phyloP scores from a whole-genome alignment of 345 rosid genomes.

The Populus tremula region DNA sequence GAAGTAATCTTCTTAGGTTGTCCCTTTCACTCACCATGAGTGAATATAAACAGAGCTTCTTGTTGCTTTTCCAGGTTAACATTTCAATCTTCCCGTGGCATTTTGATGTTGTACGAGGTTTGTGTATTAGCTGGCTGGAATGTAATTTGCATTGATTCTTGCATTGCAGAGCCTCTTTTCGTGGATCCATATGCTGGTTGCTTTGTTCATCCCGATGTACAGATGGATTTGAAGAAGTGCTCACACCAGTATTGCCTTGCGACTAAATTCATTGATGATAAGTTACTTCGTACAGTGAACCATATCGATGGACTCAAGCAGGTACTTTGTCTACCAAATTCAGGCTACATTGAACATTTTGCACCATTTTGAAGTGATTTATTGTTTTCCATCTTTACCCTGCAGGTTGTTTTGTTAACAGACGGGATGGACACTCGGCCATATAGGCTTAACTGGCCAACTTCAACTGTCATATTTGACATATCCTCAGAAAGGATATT shows the following conservation, averaged over 20 bases:
- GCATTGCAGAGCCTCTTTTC: conserved; percentile 67
- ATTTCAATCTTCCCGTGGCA: not conserved
- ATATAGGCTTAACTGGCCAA: conserved; percentile 85
- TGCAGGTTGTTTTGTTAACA: conserved; percentile 82
- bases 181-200: conserved; percentile 87
- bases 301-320: conserved; percentile 77
- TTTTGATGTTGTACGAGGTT: not conserved
- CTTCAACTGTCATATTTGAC: conserved; percentile 77
- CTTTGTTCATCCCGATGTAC: conserved; percentile 47
- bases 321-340: conserved; percentile 34
- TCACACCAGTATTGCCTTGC: conserved; percentile 68
- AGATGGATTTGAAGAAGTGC: conserved; percentile 43
- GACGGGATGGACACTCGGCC: conserved; percentile 98
- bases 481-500: conserved; percentile 64
- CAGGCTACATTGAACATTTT: conserved; percentile 4
- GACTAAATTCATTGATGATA: conserved; percentile 81
- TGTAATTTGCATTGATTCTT: conserved; percentile 12
- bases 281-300: conserved; percentile 50
- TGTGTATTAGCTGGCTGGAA: not conserved
- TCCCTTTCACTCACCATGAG: too few species aligned
- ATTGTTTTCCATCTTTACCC: conserved; percentile 7
- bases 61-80: not conserved
- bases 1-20: not conserved
- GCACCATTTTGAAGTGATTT: conserved; percentile 6
- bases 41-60: not conserved